Percentiles rank a stretch among this genome's conserved stretches.
Evolutionary conservation across 106 monocot species (phyloP).

Genomic region (Apostasia ramifera): DNA sequence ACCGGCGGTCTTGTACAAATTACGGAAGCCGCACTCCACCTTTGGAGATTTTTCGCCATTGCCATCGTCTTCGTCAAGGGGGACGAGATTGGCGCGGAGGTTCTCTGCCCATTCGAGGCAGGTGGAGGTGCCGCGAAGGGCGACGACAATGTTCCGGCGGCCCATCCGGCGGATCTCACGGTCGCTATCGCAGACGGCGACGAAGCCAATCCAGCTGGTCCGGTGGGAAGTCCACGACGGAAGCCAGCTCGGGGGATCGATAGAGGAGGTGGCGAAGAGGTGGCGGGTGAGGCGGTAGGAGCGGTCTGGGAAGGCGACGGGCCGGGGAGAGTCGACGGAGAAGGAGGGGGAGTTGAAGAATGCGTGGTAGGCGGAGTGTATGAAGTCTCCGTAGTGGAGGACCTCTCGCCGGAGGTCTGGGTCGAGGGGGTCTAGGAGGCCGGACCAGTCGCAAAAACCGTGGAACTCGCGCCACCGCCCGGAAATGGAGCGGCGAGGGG

Average conservation of each 20-base stretch:
- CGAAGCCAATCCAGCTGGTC: constrained; percentile 33
- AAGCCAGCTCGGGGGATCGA: constrained; percentile 22
- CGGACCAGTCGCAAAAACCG: constrained; percentile 55
- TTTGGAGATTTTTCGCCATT: constrained; percentile 8
- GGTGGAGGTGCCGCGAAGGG: constrained; percentile 29
- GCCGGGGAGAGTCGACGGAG: constrained; percentile 10
- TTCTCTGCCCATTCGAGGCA: constrained; percentile 82
- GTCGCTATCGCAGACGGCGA: constrained; percentile 29
- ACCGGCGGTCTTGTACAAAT: constrained; percentile 48
- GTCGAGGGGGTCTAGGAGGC: constrained; percentile 77
- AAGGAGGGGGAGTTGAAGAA: constrained; percentile 23
- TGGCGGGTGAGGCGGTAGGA: constrained; percentile 39
- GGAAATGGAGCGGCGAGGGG: constrained; percentile 45
- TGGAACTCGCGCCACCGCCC: constrained; percentile 51
- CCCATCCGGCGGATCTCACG: constrained; percentile 27
- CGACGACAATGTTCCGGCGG: constrained; percentile 9
- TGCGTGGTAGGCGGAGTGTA: constrained; percentile 67
- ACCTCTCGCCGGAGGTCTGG: constrained; percentile 79
- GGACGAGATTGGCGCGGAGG: constrained; percentile 48
- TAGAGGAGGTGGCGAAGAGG: constrained; percentile 82
- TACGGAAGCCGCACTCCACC: constrained; percentile 63
- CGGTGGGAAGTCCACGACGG: constrained; percentile 4
- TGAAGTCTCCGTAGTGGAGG: constrained; percentile 85
- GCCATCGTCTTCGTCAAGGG: background rate
- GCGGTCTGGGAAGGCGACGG: constrained; percentile 32